phyloP scores from a whole-genome alignment of 2,329 filamentous ascomycete genomes.

The Dothideomycetidae sp. region DNA sequence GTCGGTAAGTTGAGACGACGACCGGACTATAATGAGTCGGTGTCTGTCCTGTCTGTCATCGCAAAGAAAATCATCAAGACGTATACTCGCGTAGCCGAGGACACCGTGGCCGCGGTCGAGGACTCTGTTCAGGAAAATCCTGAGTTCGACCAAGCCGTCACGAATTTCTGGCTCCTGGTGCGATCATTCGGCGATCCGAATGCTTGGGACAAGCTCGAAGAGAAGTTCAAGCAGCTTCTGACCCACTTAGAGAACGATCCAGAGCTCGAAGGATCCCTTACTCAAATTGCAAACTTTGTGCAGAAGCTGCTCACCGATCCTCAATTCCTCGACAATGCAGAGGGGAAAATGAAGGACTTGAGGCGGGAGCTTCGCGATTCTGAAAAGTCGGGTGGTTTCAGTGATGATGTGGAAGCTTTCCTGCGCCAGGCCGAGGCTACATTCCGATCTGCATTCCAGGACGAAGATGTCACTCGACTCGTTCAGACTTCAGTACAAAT shows the following conservation, averaged over 20 bases:
- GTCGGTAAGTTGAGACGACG: conserved; percentile 61
- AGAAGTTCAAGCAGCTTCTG: conserved; percentile 54
- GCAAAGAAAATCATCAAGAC: conserved; percentile 63
- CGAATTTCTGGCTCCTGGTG: conserved; percentile 68
- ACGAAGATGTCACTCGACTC: conserved; percentile 58
- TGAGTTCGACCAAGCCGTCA: conserved; percentile 59
- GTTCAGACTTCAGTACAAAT: conserved; percentile 53
- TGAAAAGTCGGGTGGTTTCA: conserved; percentile 51
- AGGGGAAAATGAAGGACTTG: conserved; percentile 48
- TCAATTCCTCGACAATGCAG: conserved; percentile 64
- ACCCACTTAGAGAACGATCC: conserved; percentile 63
- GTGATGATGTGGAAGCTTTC: conserved; percentile 58
- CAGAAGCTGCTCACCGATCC: conserved; percentile 77
- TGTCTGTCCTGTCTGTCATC: conserved; percentile 61
- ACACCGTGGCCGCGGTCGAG: conserved; percentile 51
- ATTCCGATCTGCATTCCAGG: conserved; percentile 52
- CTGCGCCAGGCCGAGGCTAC: conserved; percentile 55
- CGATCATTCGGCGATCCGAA: conserved; percentile 62
- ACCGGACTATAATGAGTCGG: conserved; percentile 72
- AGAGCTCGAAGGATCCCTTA: conserved; percentile 66
- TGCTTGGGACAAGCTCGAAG: conserved; percentile 63
- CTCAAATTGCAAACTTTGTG: conserved; percentile 56
- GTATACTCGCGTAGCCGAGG: conserved; percentile 60
- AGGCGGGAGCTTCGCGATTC: conserved; percentile 43
- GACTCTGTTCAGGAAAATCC: conserved; percentile 59